Conservation (phyloP, 768 basidiomycete species). For the Mrakia hoshinonis region DNA sequence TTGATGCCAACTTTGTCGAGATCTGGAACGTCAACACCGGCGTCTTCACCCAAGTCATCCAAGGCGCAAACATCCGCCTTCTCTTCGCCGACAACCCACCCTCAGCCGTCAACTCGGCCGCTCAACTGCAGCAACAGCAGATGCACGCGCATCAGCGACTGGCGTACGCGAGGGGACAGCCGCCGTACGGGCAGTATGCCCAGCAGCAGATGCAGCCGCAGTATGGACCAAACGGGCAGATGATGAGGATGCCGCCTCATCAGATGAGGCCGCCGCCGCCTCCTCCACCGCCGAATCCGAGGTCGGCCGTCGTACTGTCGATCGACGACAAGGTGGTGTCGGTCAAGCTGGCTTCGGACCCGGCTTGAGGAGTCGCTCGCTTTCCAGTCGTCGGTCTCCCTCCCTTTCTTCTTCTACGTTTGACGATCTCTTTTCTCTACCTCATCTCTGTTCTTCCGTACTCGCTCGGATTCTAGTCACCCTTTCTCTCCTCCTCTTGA, state of each 20-base stretch:
- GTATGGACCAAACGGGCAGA: neutral
- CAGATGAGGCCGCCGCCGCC: constrained; percentile 21
- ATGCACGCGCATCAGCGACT: constrained; percentile 35
- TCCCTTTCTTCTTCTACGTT: neutral
- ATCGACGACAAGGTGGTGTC: constrained; percentile 23
- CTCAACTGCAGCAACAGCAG: constrained; percentile 42
- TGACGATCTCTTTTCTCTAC: neutral
- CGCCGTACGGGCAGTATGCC: constrained; percentile 13
- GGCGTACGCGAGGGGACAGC: constrained; percentile 13
- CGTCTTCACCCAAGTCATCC: constrained; percentile 79
- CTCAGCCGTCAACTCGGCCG: constrained; percentile 59
- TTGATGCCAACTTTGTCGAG: constrained; percentile 94
- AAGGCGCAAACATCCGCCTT: constrained; percentile 58
- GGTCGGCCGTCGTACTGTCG: constrained; percentile 20
- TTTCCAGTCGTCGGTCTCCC: neutral
- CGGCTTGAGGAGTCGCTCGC: neutral
- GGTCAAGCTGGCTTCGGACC: neutral
- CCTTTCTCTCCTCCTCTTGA: neutral
- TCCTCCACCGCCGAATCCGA: constrained; percentile 23
- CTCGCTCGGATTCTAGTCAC: neutral
- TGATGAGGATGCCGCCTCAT: constrained; percentile 14
- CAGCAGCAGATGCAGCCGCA: neutral
- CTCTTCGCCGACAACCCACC: constrained; percentile 91
- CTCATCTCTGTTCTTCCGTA: neutral
- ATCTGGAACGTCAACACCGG: constrained; percentile 92